Evolutionary conservation across 139 green algal genomes (phyloP), one percentile per base, ranked within the genome.

Genomic region (Closterium sp.): DNA sequence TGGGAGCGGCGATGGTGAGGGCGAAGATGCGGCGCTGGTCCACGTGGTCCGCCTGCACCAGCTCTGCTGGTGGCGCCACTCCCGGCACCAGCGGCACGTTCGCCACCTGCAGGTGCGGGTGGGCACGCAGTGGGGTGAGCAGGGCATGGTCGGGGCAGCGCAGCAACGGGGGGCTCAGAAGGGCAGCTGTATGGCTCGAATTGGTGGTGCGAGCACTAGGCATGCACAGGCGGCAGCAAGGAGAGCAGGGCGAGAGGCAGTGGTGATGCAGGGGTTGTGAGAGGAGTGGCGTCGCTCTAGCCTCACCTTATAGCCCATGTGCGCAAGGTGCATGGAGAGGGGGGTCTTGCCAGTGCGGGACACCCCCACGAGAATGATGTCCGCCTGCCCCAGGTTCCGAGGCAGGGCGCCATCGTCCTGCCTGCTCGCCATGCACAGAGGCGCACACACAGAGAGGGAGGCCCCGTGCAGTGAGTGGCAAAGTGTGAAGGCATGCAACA

Each of bases 11-110:
- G 17, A 97, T 96, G 86, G 92, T 96, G 5, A 97, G 93, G 9
- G 93, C 94, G 89, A 97, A 95, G 31, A 97, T 94, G 73, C 95
- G 96, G 9, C 9, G 22, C 89, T 95, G 92, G 9, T 93, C 92
- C 29, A 95, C 91, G 30, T 95, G 92, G 9, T 93, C 50, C 19
- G 62, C 62, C 13, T 94, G 73, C n/a, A 79, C 90, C 9, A 95
- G 31, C 79, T 95, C 92, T 70, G 95, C 95, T 85, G 96, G 96
- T 32, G 95, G 84, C 1, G 92, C 92, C 79, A 95, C 34, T 28
- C 88, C 91, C 22, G 86, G 86, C 11, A 97, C 94, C 28, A 97
- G 93, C 31, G 95, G 96, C 34, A 97, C 90, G 92, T 97, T 97
- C 85, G 95, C 95, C 45, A 97, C 95, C 94, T 96, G 85, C 85